A percentile compares a stretch with the other conserved stretches of the same genome.
Evolutionary conservation across 2,329 filamentous ascomycete species (phyloP).

Genomic region (Epichloe sibirici): DNA sequence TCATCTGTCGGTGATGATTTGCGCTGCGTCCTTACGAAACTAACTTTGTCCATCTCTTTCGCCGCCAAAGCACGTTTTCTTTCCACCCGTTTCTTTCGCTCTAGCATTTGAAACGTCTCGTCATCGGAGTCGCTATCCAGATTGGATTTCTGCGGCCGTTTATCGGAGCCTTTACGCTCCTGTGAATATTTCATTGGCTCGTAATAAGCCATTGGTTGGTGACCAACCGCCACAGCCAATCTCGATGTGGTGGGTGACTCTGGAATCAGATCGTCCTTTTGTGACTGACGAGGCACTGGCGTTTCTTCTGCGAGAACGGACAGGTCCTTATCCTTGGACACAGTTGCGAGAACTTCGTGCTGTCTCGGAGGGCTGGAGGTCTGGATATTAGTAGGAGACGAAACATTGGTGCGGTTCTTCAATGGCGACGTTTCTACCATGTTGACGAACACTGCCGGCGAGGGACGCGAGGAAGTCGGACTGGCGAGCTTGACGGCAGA

Average conservation of each 20-base stretch:
- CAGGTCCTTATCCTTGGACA: conserved; percentile 11
- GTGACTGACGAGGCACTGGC: conserved; percentile 12
- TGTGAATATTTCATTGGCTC: conserved; percentile 35
- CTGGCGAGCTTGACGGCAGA: conserved; percentile 37
- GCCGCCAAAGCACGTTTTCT: conserved; percentile 27
- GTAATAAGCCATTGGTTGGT: conserved; percentile 28
- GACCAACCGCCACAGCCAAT: conserved; percentile 11
- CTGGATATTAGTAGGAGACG: conserved; percentile 29
- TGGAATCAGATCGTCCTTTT: conserved; percentile 21
- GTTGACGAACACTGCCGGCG: conserved; percentile 34
- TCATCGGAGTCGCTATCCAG: conserved; percentile 23
- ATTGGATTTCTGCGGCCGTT: conserved; percentile 13
- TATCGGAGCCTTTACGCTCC: conserved; percentile 21
- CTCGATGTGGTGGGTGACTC: conserved; percentile 22
- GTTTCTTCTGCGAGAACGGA: conserved; percentile 14
- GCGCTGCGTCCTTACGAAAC: conserved; percentile 17
- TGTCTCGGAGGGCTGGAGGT: conserved; percentile 29
- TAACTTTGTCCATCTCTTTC: conserved; percentile 29
- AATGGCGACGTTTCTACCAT: conserved; percentile 33
- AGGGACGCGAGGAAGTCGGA: conserved; percentile 46
- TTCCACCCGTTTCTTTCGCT: conserved; percentile 25
- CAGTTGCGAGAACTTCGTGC: conserved; percentile 19
- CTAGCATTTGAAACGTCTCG: conserved; percentile 18
- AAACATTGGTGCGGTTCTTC: conserved; percentile 35
- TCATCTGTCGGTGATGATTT: conserved; percentile 10